Percentiles rank a stretch among this genome's conserved stretches.
Conservation (phyloP, 148 eudicot species). For the Talinum fruticosum region DNA sequence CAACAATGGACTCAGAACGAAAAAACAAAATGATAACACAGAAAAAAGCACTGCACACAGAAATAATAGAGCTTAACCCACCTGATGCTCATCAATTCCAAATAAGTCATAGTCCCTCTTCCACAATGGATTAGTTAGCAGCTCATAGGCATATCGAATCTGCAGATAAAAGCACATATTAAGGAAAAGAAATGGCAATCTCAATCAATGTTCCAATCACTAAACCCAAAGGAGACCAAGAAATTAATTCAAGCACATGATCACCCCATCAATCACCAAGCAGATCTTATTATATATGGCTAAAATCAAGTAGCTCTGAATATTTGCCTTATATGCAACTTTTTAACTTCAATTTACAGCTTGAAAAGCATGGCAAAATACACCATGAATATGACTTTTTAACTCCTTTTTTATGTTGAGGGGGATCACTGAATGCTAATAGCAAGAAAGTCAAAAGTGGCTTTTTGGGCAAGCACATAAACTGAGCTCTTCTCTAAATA, state of each 20-base stretch:
- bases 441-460: neutral
- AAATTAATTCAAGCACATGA: neutral
- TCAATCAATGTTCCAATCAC: neutral
- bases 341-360: too few relatives aligned
- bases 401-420: neutral
- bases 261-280: neutral
- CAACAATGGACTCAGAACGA: constrained; percentile 12
- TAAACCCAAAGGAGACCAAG: neutral
- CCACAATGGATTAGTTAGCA: constrained; percentile 67
- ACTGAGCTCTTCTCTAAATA: too few relatives aligned
- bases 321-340: too few relatives aligned
- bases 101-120: constrained; percentile 82
- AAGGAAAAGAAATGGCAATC: neutral
- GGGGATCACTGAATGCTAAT: neutral
- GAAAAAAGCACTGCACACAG: constrained; percentile 4
- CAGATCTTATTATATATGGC: neutral
- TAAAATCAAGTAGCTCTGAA: neutral
- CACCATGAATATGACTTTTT: too few relatives aligned
- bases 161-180: constrained; percentile 32
- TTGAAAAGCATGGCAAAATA: too few relatives aligned
- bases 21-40: neutral
- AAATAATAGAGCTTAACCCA: constrained; percentile 33
- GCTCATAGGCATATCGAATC: constrained; percentile 89
- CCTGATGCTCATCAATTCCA: constrained; percentile 70
- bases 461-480: neutral